phyloP scores from a whole-genome alignment of 2,329 filamentous ascomycete species.

The Sclerotinia spermophila region DNA sequence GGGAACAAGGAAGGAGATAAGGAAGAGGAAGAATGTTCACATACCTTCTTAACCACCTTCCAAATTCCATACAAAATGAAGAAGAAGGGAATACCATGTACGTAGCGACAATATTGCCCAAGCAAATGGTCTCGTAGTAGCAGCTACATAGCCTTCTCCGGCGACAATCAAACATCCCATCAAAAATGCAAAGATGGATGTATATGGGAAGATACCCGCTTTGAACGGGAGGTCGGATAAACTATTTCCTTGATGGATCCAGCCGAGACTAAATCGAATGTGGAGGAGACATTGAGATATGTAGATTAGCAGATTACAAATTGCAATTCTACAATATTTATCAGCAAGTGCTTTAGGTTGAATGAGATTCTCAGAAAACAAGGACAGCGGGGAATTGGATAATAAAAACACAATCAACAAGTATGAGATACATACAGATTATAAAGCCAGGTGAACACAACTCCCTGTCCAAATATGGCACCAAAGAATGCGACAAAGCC shows the following conservation, averaged over 20 bases:
- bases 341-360: not conserved
- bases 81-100: slow-evolving; percentile 49
- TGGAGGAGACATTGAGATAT: slow-evolving; percentile 64
- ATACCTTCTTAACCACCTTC: slow-evolving; percentile 34
- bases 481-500: slow-evolving; percentile 71
- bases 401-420: not conserved
- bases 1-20: no score
- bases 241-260: slow-evolving; percentile 54
- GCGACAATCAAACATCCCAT: slow-evolving; percentile 5
- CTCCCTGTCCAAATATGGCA: slow-evolving; percentile 59
- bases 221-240: slow-evolving; percentile 53
- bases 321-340: not conserved
- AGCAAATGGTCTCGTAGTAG: slow-evolving; percentile 10
- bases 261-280: slow-evolving; percentile 66
- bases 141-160: slow-evolving; percentile 5
- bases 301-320: slow-evolving; percentile 3
- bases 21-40: not conserved
- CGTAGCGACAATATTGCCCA: slow-evolving; percentile 10
- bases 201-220: slow-evolving; percentile 53
- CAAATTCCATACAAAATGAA: slow-evolving; percentile 59
- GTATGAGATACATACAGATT: slow-evolving; percentile 43
- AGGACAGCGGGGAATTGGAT: not conserved
- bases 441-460: slow-evolving; percentile 65
- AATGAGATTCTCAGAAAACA: not conserved
- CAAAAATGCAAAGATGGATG: slow-evolving; percentile 52